Percentiles rank a stretch among this genome's conserved stretches.
phyloP scores from a whole-genome alignment of 2,329 filamentous ascomycete species.

The Cordyceps javanica region DNA sequence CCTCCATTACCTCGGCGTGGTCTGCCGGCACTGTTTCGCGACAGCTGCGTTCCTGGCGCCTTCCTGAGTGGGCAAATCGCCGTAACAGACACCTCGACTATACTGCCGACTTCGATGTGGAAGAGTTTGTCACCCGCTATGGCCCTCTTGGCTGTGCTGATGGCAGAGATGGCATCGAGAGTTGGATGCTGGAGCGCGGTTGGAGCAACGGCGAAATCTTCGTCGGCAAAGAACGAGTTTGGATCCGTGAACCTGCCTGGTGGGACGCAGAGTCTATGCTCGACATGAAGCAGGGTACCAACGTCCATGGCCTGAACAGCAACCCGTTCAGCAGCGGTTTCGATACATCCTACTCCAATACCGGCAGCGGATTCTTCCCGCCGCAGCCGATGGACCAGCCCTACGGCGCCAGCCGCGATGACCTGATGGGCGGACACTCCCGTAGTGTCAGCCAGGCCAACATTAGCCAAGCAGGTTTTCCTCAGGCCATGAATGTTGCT shows the following conservation, averaged over 20 bases:
- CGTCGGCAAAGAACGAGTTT: constrained; percentile 83
- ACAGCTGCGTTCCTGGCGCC: constrained; percentile 85
- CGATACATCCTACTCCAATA: constrained; percentile 66
- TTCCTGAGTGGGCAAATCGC: constrained; percentile 95
- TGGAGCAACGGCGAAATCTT: constrained; percentile 98
- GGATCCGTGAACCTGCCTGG: constrained; percentile 92
- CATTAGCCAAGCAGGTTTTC: constrained; percentile 45
- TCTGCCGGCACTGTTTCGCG: constrained; percentile 88
- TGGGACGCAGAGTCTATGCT: constrained; percentile 98
- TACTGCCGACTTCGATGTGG: constrained; percentile 90
- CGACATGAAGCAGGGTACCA: constrained; percentile 68
- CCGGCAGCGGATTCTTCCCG: constrained; percentile 64
- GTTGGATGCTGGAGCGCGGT: constrained; percentile 86
- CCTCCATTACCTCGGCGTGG: constrained; percentile 76
- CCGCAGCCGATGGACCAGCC: constrained; percentile 53
- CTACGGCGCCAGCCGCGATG: constrained; percentile 64
- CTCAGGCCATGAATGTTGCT: constrained; percentile 24
- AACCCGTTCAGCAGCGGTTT: constrained; percentile 43
- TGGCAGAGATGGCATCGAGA: constrained; percentile 87
- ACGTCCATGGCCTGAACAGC: constrained; percentile 34
- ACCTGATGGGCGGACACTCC: constrained; percentile 53
- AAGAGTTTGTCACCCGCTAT: constrained; percentile 86
- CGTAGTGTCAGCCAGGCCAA: constrained; percentile 52
- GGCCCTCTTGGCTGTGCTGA: constrained; percentile 77
- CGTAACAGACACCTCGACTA: constrained; percentile 89